Evolutionary conservation across 495 filamentous ascomycete genomes (phyloP), one percentile per base, ranked within the genome.

Genomic region (Cairneyella variabilis): DNA sequence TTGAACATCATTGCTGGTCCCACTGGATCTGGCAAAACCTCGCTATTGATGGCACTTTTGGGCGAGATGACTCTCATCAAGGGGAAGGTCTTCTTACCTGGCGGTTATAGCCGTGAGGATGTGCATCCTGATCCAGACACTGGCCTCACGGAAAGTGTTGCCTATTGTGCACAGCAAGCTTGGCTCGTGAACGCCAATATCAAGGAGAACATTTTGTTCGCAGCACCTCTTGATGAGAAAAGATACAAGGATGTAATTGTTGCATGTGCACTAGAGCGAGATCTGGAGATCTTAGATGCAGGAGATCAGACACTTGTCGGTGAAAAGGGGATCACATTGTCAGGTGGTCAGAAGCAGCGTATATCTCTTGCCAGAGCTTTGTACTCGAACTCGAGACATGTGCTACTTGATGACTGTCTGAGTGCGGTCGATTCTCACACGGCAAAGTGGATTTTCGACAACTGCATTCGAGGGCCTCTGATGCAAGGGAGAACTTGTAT

Each of bases 391-490:
- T 92, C 91, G 14, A 82, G 83, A 39, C 92, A 99, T 66, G 66
- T 99, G 11, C 78, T 99, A 4, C 72, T 99, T 26, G 93, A 99
- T 64, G 93, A 99, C 68, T 96, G 95, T 58, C 77, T 99, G 43
- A 97, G 91, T 63, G 93, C 93, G 16, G 93, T 99, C n/a, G 93
- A 99, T 69, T 96, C 95, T 7, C 93, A 99, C 62, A 97, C 93
- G 1, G 92, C 91, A 9, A 96, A 96, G 70, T 97, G 96, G 83
- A 97, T 99, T 58, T 97, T 97, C 70, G 87, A 84, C 57, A 84
- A 96, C 61, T 91, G 90, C 48, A 84, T 99, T 56, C 84, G 86
- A 56, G 93, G 93, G 6, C 89, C 90, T 3, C 68, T 99, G 53
- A 97, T 99, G 93, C 66, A 80, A 41, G 75, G 80, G 54, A 80